These are phyloP conservation scores for Thermochaetoides dissita DNA, from an alignment of 2,329 filamentous ascomycete genomes.

Conservation along the genomic window DNA sequence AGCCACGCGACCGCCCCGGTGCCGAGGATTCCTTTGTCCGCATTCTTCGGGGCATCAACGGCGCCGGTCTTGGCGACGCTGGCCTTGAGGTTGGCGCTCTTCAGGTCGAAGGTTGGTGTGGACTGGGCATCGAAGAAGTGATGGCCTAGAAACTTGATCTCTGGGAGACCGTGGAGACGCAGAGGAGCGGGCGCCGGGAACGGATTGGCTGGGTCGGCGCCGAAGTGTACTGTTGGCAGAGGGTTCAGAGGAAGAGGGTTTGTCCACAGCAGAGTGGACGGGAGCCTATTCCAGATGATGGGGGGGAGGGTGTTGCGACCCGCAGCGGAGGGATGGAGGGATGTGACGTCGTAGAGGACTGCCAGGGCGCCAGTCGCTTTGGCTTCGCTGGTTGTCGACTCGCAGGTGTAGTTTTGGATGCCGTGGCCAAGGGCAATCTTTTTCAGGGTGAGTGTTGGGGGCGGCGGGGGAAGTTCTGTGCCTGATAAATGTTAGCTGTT, in stretches of 20 bases:
- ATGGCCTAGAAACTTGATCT: constrained; percentile 39
- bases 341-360: constrained; percentile 43
- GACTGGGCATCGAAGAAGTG: constrained; percentile 49
- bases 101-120: constrained; percentile 47
- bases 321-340: constrained; percentile 33
- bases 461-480: constrained; percentile 30
- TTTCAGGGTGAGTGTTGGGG: constrained; percentile 29
- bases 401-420: constrained; percentile 57
- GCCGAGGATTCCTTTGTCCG: constrained; percentile 30
- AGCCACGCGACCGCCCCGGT: constrained; percentile 45
- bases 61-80: constrained; percentile 33
- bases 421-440: constrained; percentile 49
- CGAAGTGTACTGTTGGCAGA: constrained; percentile 21
- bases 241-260: constrained; percentile 34
- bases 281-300: constrained; percentile 25
- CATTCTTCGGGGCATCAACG: constrained; percentile 36
- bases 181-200: constrained; percentile 29
- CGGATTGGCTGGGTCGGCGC: constrained; percentile 31
- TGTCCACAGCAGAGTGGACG: constrained; percentile 26
- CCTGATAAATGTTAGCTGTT: constrained; percentile 16
- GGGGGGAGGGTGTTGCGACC: too few species aligned
- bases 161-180: constrained; percentile 19
- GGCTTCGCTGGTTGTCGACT: constrained; percentile 18
- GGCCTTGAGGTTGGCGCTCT: constrained; percentile 25
- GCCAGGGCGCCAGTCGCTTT: constrained; percentile 40